Evolutionary conservation across 306 rosid species (phyloP), one percentile per base, ranked within the genome.

Genomic region (Hylodesmum podocarpum): DNA sequence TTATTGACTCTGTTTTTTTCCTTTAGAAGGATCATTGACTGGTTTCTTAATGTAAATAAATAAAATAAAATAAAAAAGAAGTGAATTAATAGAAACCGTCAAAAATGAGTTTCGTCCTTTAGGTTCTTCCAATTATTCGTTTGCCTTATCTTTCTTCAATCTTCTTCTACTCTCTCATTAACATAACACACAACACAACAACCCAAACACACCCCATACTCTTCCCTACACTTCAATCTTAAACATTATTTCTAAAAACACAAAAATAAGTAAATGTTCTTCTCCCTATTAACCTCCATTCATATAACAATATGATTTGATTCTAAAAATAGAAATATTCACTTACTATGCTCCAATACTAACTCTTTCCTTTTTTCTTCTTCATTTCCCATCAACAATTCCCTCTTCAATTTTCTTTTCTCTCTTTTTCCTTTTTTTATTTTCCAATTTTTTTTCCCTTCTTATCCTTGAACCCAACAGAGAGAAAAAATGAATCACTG

Each of bases 401-500:
- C 25, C 1, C 9, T 21, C 16, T 15, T 31, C 1, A 59, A 0
- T 53, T 22, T 24, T 36, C 5, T 46, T 63, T 40, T 47, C 18
- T 61, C 4, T 47, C 3, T 62, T 12, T 29, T 19, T 49, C 8
- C 4, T n/a, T 63, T 15, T 51, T 58, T 43, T 29, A 13, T 59
- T 22, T 1, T 2, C n/a, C 2, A 0, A 27, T 8, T 21, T 59
- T 4, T 70, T 40, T 12, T 50, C n/a, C n/a, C n/a, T n/a, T n/a
- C n/a, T 3, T 21, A 16, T 53, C 1, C 47, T 21, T 51, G 43
- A 21, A 22, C 14, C 12, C 18, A 14, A 36, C 51, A 71, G 72
- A 15, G 33, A 73, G 14, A 28, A 24, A 28, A 24, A 33, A 93
- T 91, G 97, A 89, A 81, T 86, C 88, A 87, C 82, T 50, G 79